Evolutionary conservation across 306 rosid species (phyloP).

Genomic region (Inga oerstediana): DNA sequence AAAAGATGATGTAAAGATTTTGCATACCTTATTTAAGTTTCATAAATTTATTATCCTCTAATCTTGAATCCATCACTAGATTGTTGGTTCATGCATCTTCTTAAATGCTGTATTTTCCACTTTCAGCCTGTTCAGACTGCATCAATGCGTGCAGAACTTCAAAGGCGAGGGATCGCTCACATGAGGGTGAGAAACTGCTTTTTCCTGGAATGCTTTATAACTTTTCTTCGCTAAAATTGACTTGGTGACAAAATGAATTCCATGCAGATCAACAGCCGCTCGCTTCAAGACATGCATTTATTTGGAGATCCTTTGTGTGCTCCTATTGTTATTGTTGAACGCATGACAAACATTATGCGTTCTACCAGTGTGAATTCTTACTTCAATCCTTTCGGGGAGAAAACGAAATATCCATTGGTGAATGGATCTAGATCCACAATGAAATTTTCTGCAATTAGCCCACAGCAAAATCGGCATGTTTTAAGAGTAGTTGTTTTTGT

Average conservation of each 20-base stretch:
- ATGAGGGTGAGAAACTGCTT: constrained; percentile 68
- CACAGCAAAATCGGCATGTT: constrained; percentile 52
- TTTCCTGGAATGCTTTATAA: constrained; percentile 22
- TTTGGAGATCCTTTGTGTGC: constrained; percentile 76
- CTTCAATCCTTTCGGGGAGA: constrained; percentile 50
- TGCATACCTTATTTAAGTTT: constrained; percentile 22
- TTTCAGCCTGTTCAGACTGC: constrained; percentile 86
- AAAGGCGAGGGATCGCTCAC: constrained; percentile 85
- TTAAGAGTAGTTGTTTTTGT: constrained; percentile 86
- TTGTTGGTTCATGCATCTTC: constrained; percentile 6
- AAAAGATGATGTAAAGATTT: constrained; percentile 73
- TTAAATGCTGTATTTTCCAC: constrained; percentile 13
- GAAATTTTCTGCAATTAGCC: constrained; percentile 44
- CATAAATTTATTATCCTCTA: constrained; percentile 10
- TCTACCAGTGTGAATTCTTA: constrained; percentile 60
- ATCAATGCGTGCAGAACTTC: constrained; percentile 84
- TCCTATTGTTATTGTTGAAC: constrained; percentile 84
- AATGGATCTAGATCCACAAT: constrained; percentile 46
- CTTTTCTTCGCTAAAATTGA: constrained; percentile 22
- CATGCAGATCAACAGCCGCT: constrained; percentile 81
- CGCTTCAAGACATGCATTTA: constrained; percentile 88
- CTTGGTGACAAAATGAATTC: constrained; percentile 26
- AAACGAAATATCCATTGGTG: constrained; percentile 38
- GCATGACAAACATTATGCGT: constrained; percentile 55
- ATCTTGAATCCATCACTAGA: constrained; percentile 17